Evolutionary conservation across 805 yeast genomes (phyloP).

Genomic region (Priceomyces medius): DNA sequence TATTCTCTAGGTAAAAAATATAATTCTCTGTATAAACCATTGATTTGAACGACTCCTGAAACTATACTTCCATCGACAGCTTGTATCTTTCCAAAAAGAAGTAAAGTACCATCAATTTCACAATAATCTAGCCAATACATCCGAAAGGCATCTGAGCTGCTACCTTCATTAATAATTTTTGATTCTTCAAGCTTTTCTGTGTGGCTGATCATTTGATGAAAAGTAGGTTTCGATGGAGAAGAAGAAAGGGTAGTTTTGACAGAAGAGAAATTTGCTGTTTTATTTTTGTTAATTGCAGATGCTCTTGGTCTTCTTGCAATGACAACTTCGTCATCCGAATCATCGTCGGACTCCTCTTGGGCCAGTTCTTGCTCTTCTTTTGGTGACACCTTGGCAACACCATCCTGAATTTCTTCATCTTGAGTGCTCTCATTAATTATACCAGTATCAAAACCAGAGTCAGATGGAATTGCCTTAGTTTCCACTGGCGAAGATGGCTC

Average conservation of each 20-base stretch:
- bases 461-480: slow-evolving; percentile 6
- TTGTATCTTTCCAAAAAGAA: slow-evolving; percentile 78
- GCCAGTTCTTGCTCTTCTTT: slow-evolving; percentile 9
- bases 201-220: slow-evolving; percentile 20
- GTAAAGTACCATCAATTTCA: slow-evolving; percentile 66
- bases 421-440: slow-evolving; percentile 15
- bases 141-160: slow-evolving; percentile 46
- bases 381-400: background rate
- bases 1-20: slow-evolving; percentile 70
- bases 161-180: slow-evolving; percentile 15
- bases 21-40: slow-evolving; percentile 66
- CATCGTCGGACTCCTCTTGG: slow-evolving; percentile 36
- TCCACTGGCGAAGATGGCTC: slow-evolving; percentile 41
- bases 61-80: slow-evolving; percentile 58
- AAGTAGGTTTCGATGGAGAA: slow-evolving; percentile 19
- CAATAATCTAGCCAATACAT: slow-evolving; percentile 91
- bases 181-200: slow-evolving; percentile 35
- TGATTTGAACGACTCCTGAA: slow-evolving; percentile 75
- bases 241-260: slow-evolving; percentile 29
- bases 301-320: slow-evolving; percentile 53
- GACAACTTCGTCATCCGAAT: slow-evolving; percentile 59
- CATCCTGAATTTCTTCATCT: slow-evolving; percentile 1
- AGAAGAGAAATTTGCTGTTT: slow-evolving; percentile 40
- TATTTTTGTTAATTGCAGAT: slow-evolving; percentile 41
- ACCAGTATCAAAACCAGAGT: slow-evolving; percentile 7